phyloP scores from a whole-genome alignment of 1,139 yeast genomes.

The Diutina pseudorugosa region DNA sequence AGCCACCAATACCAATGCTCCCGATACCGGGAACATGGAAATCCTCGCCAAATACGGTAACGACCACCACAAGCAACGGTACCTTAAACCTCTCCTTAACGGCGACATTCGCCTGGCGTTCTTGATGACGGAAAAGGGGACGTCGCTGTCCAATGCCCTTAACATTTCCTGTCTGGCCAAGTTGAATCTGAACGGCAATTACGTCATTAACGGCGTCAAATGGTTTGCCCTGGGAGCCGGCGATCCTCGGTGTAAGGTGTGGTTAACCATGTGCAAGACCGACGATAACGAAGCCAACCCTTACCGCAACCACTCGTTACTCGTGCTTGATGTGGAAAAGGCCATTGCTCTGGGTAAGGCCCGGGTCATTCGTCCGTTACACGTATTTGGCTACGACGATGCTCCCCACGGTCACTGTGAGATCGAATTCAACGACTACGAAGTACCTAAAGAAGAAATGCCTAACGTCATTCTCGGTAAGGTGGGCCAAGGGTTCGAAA shows the following conservation, averaged over 20 bases:
- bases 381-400: slow-evolving; percentile 55
- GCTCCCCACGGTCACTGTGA: slow-evolving; percentile 72
- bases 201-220: slow-evolving; percentile 51
- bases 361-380: slow-evolving; percentile 39
- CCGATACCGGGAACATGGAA: slow-evolving; percentile 74
- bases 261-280: slow-evolving; percentile 63
- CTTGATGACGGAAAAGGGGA: slow-evolving; percentile 59
- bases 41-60: slow-evolving; percentile 50
- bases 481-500: slow-evolving; percentile 53
- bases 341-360: slow-evolving; percentile 43
- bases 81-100: slow-evolving; percentile 43
- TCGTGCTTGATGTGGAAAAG: slow-evolving; percentile 42
- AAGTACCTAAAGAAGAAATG: slow-evolving; percentile 32
- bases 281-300: slow-evolving; percentile 15
- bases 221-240: slow-evolving; percentile 77
- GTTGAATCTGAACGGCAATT: slow-evolving; percentile 32
- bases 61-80: slow-evolving; percentile 36
- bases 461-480: slow-evolving; percentile 30
- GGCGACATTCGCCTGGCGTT: slow-evolving; percentile 59
- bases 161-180: slow-evolving; percentile 43
- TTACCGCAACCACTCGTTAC: slow-evolving; percentile 48
- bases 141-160: slow-evolving; percentile 57
- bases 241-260: slow-evolving; percentile 49
- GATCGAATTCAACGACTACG: slow-evolving; percentile 40
- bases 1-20: slow-evolving; percentile 54